Conservation (phyloP, 441 rosid genomes). For the Pelargonium hybrid region DNA sequence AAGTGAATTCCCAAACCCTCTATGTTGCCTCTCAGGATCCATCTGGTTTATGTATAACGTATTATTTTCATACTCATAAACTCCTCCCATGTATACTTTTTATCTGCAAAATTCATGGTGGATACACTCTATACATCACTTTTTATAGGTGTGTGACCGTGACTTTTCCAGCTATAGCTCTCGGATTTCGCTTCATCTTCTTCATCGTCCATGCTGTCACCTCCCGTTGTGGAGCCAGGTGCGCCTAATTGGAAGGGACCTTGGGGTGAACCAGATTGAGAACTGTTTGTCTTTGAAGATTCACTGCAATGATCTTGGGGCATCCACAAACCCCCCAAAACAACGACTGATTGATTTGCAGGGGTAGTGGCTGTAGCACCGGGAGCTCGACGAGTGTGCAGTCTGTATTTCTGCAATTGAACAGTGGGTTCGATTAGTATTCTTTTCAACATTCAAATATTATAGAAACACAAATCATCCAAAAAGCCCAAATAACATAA, state of each 20-base stretch:
- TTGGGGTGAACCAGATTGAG: constrained; percentile 67
- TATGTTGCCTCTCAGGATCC: constrained; percentile 17
- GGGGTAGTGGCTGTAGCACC: constrained; percentile 24
- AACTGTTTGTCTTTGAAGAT: constrained; percentile 41
- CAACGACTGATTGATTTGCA: constrained; percentile 44
- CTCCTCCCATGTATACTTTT: constrained; percentile 36
- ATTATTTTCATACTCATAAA: constrained; percentile 23
- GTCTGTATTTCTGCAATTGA: constrained; percentile 65
- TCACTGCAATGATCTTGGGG: constrained; percentile 45
- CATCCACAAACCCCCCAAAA: constrained; percentile 67
- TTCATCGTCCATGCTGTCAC: constrained; percentile 71
- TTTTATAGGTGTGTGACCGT: constrained; percentile 31
- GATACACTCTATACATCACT: constrained; percentile 41
- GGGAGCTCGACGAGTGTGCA: constrained; percentile 51
- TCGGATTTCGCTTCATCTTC: constrained; percentile 63
- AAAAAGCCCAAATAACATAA: neutral
- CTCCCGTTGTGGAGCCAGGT: constrained; percentile 50
- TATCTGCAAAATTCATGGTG: constrained; percentile 58
- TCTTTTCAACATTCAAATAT: constrained; percentile 11
- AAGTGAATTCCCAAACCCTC: constrained; percentile 28
- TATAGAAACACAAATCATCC: neutral
- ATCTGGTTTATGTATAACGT: constrained; percentile 27
- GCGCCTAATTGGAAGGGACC: constrained; percentile 70
- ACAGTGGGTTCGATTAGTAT: constrained; percentile 10
- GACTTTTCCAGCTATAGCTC: constrained; percentile 62